Evolutionary conservation across 2,329 filamentous ascomycete species (phyloP), one percentile per base, ranked within the genome.

Genomic region (Chaetothyriales sp.): DNA sequence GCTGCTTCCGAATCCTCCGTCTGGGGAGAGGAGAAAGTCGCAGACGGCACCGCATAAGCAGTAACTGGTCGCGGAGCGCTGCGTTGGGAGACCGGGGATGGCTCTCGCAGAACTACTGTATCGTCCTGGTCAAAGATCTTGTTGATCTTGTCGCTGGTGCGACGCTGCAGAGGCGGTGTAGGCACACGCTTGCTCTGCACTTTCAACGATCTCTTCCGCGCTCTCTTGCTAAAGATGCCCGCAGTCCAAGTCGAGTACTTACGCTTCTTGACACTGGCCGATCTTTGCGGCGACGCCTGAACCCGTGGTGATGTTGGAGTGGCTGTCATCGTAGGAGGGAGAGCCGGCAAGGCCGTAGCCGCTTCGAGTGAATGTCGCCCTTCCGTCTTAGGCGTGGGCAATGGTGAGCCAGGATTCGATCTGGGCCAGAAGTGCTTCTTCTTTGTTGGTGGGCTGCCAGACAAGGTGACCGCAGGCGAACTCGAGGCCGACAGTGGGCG

Each of bases 231-330:
- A 44, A 77, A 60, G 49, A 77, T 73, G 7, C 71, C 68, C 18
- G 72, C 73, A 43, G 73, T 73, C 73, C 73, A 77, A 10, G 70
- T 73, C 61, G 85, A 87, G 52, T 90, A 84, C 64, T 84, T 84
- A 68, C 86, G 88, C 55, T 77, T 76, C 67, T 73, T 77, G 52
- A 61, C 67, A 42, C 62, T 70, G 48, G 53, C 63, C 53, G 59
- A 63, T 51, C 60, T 66, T 51, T 60, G 65, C 47, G 55, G 62
- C 48, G 62, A 63, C 10, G 58, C 57, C 47, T 55, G 58, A 18
- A 63, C 56, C 20, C 56, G 51, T n/a, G 58, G 50, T 10, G 51
- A 59, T 15, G 57, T 53, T 7, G 22, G 22, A 3, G 6, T 6
- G 22, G 22, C 22, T 25, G 22, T 25, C 22, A 25, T 25, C 6